Evolutionary conservation across 768 basidiomycete species (phyloP).

Genomic region (Mycena epipterygia): DNA sequence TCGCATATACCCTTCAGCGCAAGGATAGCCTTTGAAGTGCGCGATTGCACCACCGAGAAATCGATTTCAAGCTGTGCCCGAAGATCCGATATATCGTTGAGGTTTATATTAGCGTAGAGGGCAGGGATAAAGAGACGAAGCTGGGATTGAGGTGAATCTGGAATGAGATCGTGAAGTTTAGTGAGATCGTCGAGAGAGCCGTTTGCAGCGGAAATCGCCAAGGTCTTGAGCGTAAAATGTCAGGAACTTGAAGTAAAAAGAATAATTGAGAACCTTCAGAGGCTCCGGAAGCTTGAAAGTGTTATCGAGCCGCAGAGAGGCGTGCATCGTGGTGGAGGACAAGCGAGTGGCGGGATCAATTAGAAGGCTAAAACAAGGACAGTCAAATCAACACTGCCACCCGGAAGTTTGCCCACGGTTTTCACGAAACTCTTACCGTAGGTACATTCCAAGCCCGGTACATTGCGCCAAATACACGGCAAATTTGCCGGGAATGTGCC

Average conservation of each 20-base stretch:
- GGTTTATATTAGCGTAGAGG: conserved; percentile 7
- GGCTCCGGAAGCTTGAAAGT: conserved; percentile 3
- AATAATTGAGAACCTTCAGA: background rate
- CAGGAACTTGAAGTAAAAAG: background rate
- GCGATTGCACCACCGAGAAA: background rate
- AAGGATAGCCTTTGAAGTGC: background rate
- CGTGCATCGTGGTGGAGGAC: conserved; percentile 27
- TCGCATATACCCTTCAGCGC: conserved; percentile 4
- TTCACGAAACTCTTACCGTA: too few species aligned
- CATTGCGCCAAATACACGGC: background rate
- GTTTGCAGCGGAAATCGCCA: conserved; percentile 12
- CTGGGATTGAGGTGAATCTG: conserved; percentile 4
- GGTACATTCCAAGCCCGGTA: background rate
- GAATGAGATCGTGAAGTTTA: conserved; percentile 10
- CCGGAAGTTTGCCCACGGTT: too few species aligned
- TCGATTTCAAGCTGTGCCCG: conserved; percentile 9
- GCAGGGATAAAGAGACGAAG: conserved; percentile 17
- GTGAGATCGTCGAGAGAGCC: conserved; percentile 13
- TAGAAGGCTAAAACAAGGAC: too few species aligned
- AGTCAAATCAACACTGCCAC: too few species aligned
- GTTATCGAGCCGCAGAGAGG: conserved; percentile 9
- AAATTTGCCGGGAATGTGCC: background rate
- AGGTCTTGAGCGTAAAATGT: background rate
- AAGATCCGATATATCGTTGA: conserved; percentile 2
- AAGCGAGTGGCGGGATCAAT: too few species aligned